Evolutionary conservation across 1,284 basidiomycete species (phyloP), one percentile per base, ranked within the genome.

Genomic region (Moniliophthora roreri): DNA sequence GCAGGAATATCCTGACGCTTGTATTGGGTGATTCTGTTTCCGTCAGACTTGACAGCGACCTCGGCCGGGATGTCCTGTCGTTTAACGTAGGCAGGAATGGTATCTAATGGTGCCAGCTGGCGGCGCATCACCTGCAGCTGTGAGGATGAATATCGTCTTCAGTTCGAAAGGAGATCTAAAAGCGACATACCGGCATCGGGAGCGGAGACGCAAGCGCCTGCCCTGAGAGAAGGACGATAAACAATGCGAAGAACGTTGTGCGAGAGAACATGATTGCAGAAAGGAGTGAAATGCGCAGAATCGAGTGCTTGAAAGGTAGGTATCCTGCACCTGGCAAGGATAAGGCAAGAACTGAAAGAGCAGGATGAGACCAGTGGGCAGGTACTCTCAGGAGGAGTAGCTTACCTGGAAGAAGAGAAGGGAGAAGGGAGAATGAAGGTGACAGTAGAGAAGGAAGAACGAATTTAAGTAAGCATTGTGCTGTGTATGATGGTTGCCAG

Each of bases 211-310:
- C 78, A 48, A 72, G 57, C 24, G 68, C 76, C 65, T 78, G 76
- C 60, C 75, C 70, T 56, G 76, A 69, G 60, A 81, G 68, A 60
- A 75, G 62, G 52, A 78, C 61, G 44, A 73, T 68, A 54, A 84
- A 56, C 38, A 74, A 60, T 46, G 74, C 66, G 60, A 78, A 56
- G 54, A 78, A 47, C 54, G 73, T 61, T 57, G 70, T 66, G 63
- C 72, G 69, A 57, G 70, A 60, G 63, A 80, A 72, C 80, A 83
- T 82, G 62, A 61, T 70, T 67, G 60, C 62, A 56, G 54, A 54
- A 53, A 56, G 46, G 56, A 58, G 62, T 53, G 53, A 51, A 62
- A 60, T 54, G 58, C 63, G 63, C 60, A 61, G 58, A 52, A 55
- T 46, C 48, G 48, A 50, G 38, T 16, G 48, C 55, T 51, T 58